Evolutionary conservation across 257 asterid genomes (phyloP), one percentile per base, ranked within the genome.

Genomic region (Petunia secreta): DNA sequence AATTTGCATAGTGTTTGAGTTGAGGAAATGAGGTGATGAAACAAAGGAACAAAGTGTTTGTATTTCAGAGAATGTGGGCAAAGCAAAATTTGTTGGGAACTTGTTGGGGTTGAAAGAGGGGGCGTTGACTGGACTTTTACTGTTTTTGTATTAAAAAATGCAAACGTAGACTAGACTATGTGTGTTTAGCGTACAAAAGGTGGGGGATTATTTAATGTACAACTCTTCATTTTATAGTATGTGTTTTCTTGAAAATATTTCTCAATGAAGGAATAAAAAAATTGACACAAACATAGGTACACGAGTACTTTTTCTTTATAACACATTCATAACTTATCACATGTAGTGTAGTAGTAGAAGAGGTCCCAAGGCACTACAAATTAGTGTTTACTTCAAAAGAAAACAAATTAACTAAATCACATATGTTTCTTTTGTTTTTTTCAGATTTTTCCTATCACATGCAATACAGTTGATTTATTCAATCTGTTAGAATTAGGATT

Each of bases 111-210:
- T 1, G 5, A 0, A 55, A 1, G 46, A 0, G 48, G 3, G 71
- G 69, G 60, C 38, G 81, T 78, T 78, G 81, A 78, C 75, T 78
- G 15, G 81, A 78, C 74, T 36, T 63, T 8, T 36, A 53, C 71
- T 78, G 74, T 78, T 48, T 25, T 13, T 63, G 44, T 63, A 11
- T 78, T 16, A 15, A 8, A 63, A 59, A n/a, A 44, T 16, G n/a
- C 74, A 67, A 62, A 50, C 36, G 63, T 34, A 46, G 81, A 77
- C 80, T 43, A 10, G 46, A 25, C 80, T 43, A 6, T 69, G 41
- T 2, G 14, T 7, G 65, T 55, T 48, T 48, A 48, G 11, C 53
- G 53, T 0, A 15, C 1, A 1, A 4, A 16, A n/a, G 4, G 4
- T 0, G 71, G 34, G 50, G 25, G 58, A 15, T 53, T 2, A 1